Evolutionary conservation across 2,329 filamentous ascomycete species (phyloP), one percentile per base, ranked within the genome.

Genomic region (Epicoccum nigrum): DNA sequence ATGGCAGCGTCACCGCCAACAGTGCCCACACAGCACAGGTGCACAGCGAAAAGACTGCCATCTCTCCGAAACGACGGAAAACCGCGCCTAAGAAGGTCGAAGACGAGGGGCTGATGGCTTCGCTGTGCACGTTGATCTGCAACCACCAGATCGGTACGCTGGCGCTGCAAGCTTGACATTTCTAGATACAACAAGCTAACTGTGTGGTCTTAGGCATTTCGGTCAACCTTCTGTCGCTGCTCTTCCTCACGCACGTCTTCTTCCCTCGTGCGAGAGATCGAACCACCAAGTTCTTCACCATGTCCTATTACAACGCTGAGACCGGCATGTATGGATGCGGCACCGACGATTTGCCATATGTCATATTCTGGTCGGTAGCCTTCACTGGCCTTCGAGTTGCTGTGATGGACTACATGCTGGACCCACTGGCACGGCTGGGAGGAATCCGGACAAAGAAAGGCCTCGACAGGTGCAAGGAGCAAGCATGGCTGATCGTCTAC

Each of bases 401-500:
- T 44, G 80, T 84, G 49, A 95, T 97, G 85, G 92, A 97, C 71
- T 94, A 96, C 76, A 66, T 95, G 11, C 81, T 97, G 43, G 85
- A 85, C 16, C 94, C 93, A 6, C 75, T 95, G 48, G 92, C 89
- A 34, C 86, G 84, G 58, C 77, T 80, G 39, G 81, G 83, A 57
- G 93, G 93, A 28, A 83, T 97, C 63, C 81, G 82, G 63, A 89
- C 87, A 68, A 81, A 80, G 69, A 97, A 96, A 77, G 85, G 86
- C 38, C 78, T 88, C 53, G 84, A 90, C 40, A 84, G 94, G 51
- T 96, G 97, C 76, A 91, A 91, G 56, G 94, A 99, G 77, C 94
- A 99, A 77, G 90, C 87, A 38, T 97, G 93, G 90, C 80, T 96
- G 69, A 77, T 95, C 49, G 74, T 94, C 35, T 97, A 97, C 77